phyloP scores from a whole-genome alignment of 495 filamentous ascomycete species.

The Trichoderma gamsii region DNA sequence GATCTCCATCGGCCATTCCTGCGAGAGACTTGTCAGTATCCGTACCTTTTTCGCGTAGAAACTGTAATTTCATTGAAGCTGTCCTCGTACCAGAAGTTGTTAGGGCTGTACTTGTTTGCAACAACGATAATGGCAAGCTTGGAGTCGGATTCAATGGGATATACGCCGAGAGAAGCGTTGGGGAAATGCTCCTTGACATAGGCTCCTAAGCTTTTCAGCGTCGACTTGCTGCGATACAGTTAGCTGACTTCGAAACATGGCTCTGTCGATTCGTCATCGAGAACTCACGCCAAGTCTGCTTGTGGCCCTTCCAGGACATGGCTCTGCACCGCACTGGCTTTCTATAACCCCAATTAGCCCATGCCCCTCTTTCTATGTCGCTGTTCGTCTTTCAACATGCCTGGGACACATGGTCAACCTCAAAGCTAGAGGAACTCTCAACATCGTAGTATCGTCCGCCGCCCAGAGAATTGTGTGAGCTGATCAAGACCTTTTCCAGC shows the following conservation, averaged over 20 bases:
- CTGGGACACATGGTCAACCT: constrained; percentile 78
- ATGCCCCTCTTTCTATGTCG: background rate
- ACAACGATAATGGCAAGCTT: constrained; percentile 76
- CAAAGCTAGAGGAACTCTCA: constrained; percentile 77
- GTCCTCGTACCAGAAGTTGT: constrained; percentile 81
- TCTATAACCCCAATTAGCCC: constrained; percentile 42
- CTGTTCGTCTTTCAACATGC: constrained; percentile 33
- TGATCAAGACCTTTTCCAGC: constrained; percentile 65
- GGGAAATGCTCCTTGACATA: constrained; percentile 89
- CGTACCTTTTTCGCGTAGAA: background rate
- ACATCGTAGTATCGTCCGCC: constrained; percentile 81
- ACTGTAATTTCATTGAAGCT: background rate
- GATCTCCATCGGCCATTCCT: constrained; percentile 97
- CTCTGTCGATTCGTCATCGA: background rate
- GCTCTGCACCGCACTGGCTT: constrained; percentile 75
- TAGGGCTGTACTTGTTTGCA: constrained; percentile 93
- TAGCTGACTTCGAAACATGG: background rate
- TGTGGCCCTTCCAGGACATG: constrained; percentile 74
- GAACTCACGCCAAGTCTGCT: constrained; percentile 66
- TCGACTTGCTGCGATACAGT: constrained; percentile 55
- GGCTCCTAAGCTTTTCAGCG: constrained; percentile 67
- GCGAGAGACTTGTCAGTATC: background rate
- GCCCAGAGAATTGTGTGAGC: constrained; percentile 73
- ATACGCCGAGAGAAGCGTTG: constrained; percentile 70
- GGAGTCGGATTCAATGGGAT: constrained; percentile 68